These are phyloP conservation scores for Lichina pygmaea DNA, from an alignment of 495 filamentous ascomycete genomes.

Conservation along the genomic window DNA sequence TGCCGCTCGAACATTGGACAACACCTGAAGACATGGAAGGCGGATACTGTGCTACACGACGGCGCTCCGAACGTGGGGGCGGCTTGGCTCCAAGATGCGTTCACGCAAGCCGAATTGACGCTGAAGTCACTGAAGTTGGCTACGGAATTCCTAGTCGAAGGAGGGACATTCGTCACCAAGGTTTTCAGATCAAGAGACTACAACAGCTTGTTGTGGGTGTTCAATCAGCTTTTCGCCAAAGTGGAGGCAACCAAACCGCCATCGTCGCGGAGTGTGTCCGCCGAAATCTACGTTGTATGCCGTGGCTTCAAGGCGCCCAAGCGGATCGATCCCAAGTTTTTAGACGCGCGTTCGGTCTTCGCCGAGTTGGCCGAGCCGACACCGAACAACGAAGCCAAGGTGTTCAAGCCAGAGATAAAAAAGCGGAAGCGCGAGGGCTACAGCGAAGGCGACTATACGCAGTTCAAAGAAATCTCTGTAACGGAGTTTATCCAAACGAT, in stretches of 20 bases:
- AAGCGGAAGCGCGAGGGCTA: constrained; percentile 95
- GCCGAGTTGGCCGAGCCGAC: constrained; percentile 73
- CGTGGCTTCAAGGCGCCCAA: constrained; percentile 85
- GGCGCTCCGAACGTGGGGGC: constrained; percentile 95
- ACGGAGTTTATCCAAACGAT: constrained; percentile 85
- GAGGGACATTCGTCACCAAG: constrained; percentile 91
- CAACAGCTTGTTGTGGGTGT: constrained; percentile 88
- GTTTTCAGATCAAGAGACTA: constrained; percentile 97
- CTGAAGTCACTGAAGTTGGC: constrained; percentile 79
- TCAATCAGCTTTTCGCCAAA: constrained; percentile 82
- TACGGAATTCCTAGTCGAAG: constrained; percentile 73
- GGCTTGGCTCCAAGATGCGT: constrained; percentile 96
- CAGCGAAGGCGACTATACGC: constrained; percentile 81
- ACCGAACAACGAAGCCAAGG: constrained; percentile 90
- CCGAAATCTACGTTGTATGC: constrained; percentile 96
- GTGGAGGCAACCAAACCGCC: constrained; percentile 95
- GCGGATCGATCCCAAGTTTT: constrained; percentile 69
- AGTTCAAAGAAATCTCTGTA: constrained; percentile 67
- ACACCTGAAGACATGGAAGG: constrained; percentile 93
- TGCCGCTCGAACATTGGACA: constrained; percentile 74
- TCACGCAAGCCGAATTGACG: constrained; percentile 86
- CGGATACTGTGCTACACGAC: constrained; percentile 91
- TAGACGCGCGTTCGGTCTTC: constrained; percentile 78
- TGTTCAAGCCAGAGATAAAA: constrained; percentile 91
- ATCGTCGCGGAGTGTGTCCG: constrained; percentile 81